Evolutionary conservation across 768 basidiomycete genomes (phyloP).

Genomic region (Suillus variegatus): DNA sequence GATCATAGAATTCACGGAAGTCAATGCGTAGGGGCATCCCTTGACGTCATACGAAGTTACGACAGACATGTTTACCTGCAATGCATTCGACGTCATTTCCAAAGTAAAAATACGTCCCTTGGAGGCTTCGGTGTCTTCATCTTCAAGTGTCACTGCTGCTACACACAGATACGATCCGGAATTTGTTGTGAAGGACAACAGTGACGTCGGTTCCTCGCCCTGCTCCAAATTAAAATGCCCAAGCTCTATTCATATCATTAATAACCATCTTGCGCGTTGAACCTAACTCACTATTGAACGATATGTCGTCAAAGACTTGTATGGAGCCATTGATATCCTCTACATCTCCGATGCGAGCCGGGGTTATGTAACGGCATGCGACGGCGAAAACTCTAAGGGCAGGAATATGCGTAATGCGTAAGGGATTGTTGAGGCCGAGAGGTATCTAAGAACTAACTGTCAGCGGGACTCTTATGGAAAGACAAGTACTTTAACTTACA

Average conservation of each 20-base stretch:
- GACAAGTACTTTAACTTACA: constrained; percentile 40
- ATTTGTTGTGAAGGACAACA: constrained; percentile 37
- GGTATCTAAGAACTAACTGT: constrained; percentile 48
- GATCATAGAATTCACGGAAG: constrained; percentile 49
- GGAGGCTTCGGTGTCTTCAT: constrained; percentile 50
- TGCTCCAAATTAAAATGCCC: constrained; percentile 31
- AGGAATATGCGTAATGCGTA: constrained; percentile 62
- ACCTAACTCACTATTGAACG: constrained; percentile 57
- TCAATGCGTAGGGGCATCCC: constrained; percentile 74
- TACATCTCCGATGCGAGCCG: constrained; percentile 53
- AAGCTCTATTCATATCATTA: constrained; percentile 22
- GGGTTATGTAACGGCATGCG: constrained; percentile 54
- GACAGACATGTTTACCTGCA: constrained; percentile 27
- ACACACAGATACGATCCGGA: constrained; percentile 47
- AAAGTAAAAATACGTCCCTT: constrained; percentile 66
- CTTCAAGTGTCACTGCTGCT: constrained; percentile 45
- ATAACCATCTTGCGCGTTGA: background rate
- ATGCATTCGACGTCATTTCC: constrained; percentile 32
- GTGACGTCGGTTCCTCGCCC: constrained; percentile 65
- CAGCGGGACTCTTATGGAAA: constrained; percentile 4
- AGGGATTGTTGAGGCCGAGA: constrained; percentile 73
- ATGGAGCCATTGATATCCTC: constrained; percentile 55
- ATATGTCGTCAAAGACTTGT: constrained; percentile 63
- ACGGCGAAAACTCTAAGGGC: constrained; percentile 63
- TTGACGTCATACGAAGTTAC: constrained; percentile 46